Base-by-base conservation (phyloP, 2,329 filamentous ascomycete genomes). In the Diaporthe sp. region DNA sequence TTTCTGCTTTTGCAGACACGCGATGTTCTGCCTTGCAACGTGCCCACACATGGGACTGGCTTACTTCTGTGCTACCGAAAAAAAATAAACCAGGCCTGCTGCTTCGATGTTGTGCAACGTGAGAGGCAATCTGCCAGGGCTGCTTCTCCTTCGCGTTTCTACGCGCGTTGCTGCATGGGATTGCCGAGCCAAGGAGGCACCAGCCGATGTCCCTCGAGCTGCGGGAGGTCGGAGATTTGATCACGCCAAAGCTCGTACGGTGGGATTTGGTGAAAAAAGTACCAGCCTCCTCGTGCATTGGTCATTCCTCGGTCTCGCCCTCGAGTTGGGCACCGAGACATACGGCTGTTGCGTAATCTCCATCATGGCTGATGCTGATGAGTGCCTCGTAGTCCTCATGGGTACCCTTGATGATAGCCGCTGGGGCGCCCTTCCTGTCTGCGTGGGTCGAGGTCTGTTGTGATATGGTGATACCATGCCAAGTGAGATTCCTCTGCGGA, bases 291-390 rank as follows among this genome's bases (percentile, higher is more conserved):
- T 52, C n/a, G 19, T 25, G 50, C 38, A 25, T 45, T 19, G 57
- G n/a, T 72, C 57, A 64, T 15, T 64, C 55, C n/a, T 40, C 70
- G 8, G 45, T 45, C 70, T 25, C 5, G 33, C 17, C 10, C 40
- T n/a, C n/a, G n/a, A n/a, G 64, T 4, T 28, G 33, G 19, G 57
- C 25, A 54, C 89, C 91, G 45, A 95, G 77, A 77, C 92, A 94
- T 1, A 92, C 87, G 9, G 93, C 93, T 28, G 89, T 92, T 13
- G 95, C 95, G 83, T 95, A 97, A 10, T 95, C 92, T 2, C 90
- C 92, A 82, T 98, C 96, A 82, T 98, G 96, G 79, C 93, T 97
- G 78, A 98, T 97, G 75, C 93, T 96, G 58, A 98, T 81, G 79
- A 90, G 87, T 19, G 92, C 95, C 67, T 91, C 86, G 50, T 77